These are phyloP conservation scores for Gnetum montanum DNA, from an alignment of 75 land plant genomes.

Conservation along the genomic window DNA sequence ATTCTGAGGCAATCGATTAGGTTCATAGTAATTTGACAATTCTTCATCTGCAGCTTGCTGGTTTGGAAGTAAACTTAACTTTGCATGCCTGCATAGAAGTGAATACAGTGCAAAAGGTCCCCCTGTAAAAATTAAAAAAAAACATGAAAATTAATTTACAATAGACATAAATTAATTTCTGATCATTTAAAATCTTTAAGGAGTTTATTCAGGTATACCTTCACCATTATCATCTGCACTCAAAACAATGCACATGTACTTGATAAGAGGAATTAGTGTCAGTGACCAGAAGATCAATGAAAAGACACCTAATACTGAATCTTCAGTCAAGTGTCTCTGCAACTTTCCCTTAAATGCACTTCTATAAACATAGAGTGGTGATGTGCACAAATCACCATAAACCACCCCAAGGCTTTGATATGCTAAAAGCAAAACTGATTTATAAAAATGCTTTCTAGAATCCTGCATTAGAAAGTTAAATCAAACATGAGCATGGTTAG, in stretches of 20 bases:
- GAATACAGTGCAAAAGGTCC: conserved; percentile 91
- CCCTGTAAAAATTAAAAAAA: conserved; percentile 26
- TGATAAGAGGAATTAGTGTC: conserved; percentile 61
- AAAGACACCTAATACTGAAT: conserved; percentile 58
- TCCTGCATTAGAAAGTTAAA: conserved; percentile 26
- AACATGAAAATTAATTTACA: not conserved
- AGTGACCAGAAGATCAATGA: conserved; percentile 77
- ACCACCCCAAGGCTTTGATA: conserved; percentile 97
- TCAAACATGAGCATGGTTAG: too few species aligned
- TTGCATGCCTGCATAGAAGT: conserved; percentile 78
- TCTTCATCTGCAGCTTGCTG: conserved; percentile 92
- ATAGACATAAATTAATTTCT: too few species aligned
- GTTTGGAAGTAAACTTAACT: conserved; percentile 66
- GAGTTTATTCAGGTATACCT: conserved; percentile 26
- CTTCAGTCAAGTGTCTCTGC: conserved; percentile 38
- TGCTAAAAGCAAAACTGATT: conserved; percentile 38
- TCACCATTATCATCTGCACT: conserved; percentile 84
- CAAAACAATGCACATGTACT: conserved; percentile 60
- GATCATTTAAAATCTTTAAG: not conserved
- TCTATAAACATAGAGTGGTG: conserved; percentile 85
- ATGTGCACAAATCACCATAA: conserved; percentile 83
- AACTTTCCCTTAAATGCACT: conserved; percentile 68
- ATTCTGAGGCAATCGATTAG: conserved; percentile 16
- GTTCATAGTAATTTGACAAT: conserved; percentile 46
- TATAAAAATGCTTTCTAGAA: conserved; percentile 29